Percentiles rank a stretch among this genome's conserved stretches.
Conservation (phyloP, 108 stramenopile species). For the Cyclotella sp. region DNA sequence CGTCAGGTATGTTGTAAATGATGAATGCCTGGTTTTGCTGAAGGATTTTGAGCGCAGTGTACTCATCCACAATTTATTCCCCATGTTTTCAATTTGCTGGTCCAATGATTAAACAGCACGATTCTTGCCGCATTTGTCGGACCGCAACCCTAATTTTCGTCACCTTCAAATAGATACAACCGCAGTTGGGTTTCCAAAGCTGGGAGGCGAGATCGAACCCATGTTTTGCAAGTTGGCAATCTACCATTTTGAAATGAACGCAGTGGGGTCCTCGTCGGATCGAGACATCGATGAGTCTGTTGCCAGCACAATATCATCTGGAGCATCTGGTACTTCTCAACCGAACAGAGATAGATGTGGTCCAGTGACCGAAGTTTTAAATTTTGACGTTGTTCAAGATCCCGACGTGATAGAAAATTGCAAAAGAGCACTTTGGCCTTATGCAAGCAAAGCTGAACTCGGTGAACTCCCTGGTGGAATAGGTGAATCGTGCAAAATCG, state of each 20-base stretch:
- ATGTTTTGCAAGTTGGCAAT: slow-evolving; percentile 86
- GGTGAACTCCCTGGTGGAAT: slow-evolving; percentile 18
- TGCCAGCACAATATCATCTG: slow-evolving; percentile 31
- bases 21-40: background rate
- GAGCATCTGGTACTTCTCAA: slow-evolving; percentile 27
- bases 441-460: slow-evolving; percentile 30
- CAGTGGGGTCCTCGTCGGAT: slow-evolving; percentile 10
- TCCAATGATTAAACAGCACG: slow-evolving; percentile 46
- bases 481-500: slow-evolving; percentile 2
- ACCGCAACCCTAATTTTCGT: slow-evolving; percentile 78
- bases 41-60: background rate
- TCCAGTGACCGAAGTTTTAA: slow-evolving; percentile 77
- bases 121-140: slow-evolving; percentile 81
- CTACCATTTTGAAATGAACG: slow-evolving; percentile 81
- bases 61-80: background rate
- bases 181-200: slow-evolving; percentile 82
- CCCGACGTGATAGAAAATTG: slow-evolving; percentile 67
- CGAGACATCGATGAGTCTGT: slow-evolving; percentile 5
- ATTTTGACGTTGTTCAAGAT: slow-evolving; percentile 86
- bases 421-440: slow-evolving; percentile 71
- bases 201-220: slow-evolving; percentile 88
- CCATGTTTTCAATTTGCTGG: background rate
- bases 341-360: slow-evolving; percentile 79
- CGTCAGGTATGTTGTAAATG: slow-evolving; percentile 3
- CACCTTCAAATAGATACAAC: slow-evolving; percentile 90